Evolutionary conservation across 139 green algal genomes (phyloP), one percentile per base, ranked within the genome.

Genomic region (Astrephomene gubernaculifera): DNA sequence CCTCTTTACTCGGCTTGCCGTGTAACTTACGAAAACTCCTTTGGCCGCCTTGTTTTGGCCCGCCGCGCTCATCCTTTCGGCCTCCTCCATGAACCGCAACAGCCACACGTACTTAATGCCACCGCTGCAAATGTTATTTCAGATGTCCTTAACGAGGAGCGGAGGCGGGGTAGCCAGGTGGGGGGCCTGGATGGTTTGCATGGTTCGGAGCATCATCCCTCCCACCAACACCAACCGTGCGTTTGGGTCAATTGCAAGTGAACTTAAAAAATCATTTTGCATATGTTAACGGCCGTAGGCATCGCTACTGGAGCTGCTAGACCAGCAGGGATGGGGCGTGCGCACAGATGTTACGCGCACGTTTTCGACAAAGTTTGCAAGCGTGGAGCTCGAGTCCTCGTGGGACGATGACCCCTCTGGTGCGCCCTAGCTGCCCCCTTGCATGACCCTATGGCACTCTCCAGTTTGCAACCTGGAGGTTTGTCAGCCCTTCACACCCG

Each of bases 371-470:
- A 65, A 64, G 33, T 74, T 84, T 19, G 43, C 43, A 27, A 74
- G 78, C 44, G 61, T 75, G 29, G 53, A 61, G n/a, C 63, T 84
- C 6, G 78, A 84, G 31, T 61, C 61, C 17, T 67, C 43, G 1
- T 84, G 78, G 78, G 78, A 84, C 21, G 78, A 84, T 31, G 78
- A 74, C 31, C 61, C 21, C 6, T 39, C 61, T 10, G 78, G 78
- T 84, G 10, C 4, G 74, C 39, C 24, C 22, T 14, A 1, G 5
- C 63, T 7, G 8, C 63, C 24, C 38, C 70, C n/a, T n/a, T n/a
- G n/a, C n/a, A n/a, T n/a, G n/a, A n/a, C n/a, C n/a, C n/a, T n/a
- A n/a, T n/a, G n/a, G n/a, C n/a, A n/a, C n/a, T n/a, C n/a, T n/a
- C n/a, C n/a, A n/a, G n/a, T n/a, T n/a, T n/a, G n/a, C n/a, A n/a